Conservation (phyloP, 2,329 filamentous ascomycete species). For the Apiospora hydei region DNA sequence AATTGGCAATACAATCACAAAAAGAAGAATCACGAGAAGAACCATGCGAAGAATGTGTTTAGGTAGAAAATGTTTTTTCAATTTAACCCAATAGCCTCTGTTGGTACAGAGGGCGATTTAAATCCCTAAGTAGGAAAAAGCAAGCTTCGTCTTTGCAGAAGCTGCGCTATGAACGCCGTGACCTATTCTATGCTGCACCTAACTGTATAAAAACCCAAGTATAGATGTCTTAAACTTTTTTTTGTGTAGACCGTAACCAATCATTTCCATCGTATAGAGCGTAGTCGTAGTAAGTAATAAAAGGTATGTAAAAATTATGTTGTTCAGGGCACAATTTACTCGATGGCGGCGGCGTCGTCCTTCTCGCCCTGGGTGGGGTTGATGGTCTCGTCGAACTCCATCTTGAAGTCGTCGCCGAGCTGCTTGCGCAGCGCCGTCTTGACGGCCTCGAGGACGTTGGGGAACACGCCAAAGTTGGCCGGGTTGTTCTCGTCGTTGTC, state of each 20-base stretch:
- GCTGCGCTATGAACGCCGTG: conserved; percentile 11
- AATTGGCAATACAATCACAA: not conserved
- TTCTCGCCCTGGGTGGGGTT: conserved; percentile 67
- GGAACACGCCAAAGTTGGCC: conserved; percentile 78
- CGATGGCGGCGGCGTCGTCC: conserved; percentile 44
- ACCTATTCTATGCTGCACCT: conserved; percentile 21
- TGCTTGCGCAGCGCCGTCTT: conserved; percentile 72
- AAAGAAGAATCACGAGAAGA: not conserved
- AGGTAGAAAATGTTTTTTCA: not conserved
- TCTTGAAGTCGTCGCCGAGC: conserved; percentile 76
- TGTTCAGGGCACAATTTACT: not conserved
- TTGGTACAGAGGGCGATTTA: not conserved
- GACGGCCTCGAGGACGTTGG: conserved; percentile 76
- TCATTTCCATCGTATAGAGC: conserved; percentile 18
- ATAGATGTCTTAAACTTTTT: conserved; percentile 4
- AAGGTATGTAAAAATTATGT: not conserved
- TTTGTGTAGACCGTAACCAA: conserved; percentile 9
- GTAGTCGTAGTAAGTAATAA: conserved; percentile 45
- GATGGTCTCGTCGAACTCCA: conserved; percentile 74
- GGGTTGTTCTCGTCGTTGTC: conserved; percentile 80
- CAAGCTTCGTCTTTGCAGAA: not conserved
- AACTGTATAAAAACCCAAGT: conserved; percentile 8
- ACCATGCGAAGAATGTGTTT: not conserved
- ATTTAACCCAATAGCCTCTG: conserved; percentile 2
- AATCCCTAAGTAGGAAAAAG: not conserved